Percentiles rank a stretch among this genome's conserved stretches.
These are phyloP conservation scores for Fraxinus anomala DNA, from an alignment of 257 asterid species.

Conservation along the genomic window DNA sequence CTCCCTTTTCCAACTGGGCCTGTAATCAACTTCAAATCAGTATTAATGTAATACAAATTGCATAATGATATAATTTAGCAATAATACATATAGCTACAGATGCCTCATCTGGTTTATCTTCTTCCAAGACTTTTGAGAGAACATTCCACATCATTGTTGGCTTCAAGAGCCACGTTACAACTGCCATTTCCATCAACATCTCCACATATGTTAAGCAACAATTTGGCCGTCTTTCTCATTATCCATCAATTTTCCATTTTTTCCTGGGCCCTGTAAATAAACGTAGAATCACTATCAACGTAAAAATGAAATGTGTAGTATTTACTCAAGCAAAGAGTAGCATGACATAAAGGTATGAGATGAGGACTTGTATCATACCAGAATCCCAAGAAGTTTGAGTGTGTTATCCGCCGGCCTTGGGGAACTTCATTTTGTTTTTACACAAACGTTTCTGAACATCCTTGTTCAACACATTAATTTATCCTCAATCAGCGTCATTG, in stretches of 20 bases:
- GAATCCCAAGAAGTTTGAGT: slow-evolving; percentile 75
- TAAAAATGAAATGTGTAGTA: too few relatives aligned
- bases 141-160: slow-evolving; percentile 10
- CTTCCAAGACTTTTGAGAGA: slow-evolving; percentile 34
- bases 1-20: slow-evolving; percentile 52
- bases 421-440: slow-evolving; percentile 85
- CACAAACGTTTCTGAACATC: slow-evolving; percentile 90
- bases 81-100: background rate
- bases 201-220: slow-evolving; percentile 36
- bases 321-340: background rate
- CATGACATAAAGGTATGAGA: background rate
- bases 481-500: background rate
- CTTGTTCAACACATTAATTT: slow-evolving; percentile 66
- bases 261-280: slow-evolving; percentile 43
- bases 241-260: slow-evolving; percentile 35
- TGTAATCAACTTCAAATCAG: slow-evolving; percentile 22
- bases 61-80: background rate
- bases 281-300: background rate
- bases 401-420: slow-evolving; percentile 75
- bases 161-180: slow-evolving; percentile 31
- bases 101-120: slow-evolving; percentile 17
- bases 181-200: slow-evolving; percentile 42
- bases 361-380: slow-evolving; percentile 38
- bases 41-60: slow-evolving; percentile 12
- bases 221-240: slow-evolving; percentile 43